These are phyloP conservation scores for Taphrina betulina DNA, from an alignment of 1,139 yeast genomes.

Conservation along the genomic window DNA sequence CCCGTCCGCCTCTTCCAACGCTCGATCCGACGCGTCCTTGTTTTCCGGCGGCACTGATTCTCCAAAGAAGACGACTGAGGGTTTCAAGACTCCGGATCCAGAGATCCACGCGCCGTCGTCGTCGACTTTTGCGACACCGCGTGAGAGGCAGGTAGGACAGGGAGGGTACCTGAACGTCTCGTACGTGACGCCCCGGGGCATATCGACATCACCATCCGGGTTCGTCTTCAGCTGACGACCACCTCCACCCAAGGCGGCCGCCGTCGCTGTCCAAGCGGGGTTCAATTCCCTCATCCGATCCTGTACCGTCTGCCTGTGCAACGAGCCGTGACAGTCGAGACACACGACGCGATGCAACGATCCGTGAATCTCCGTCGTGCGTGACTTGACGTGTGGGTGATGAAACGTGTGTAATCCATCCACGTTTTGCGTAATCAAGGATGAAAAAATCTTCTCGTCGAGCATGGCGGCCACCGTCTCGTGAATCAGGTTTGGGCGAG, in stretches of 20 bases:
- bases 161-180: constrained; percentile 40
- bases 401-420: constrained; percentile 38
- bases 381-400: constrained; percentile 35
- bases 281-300: constrained; percentile 36
- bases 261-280: constrained; percentile 39
- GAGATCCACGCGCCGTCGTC: constrained; percentile 38
- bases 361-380: constrained; percentile 40
- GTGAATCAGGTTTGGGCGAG: constrained; percentile 39
- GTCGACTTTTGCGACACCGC: constrained; percentile 35
- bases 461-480: constrained; percentile 37
- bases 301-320: constrained; percentile 38
- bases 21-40: constrained; percentile 37
- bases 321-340: constrained; percentile 37
- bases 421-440: constrained; percentile 40
- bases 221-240: no score
- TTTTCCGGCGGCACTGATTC: constrained; percentile 38
- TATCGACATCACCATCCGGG: constrained; percentile 41
- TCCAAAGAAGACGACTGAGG: constrained; percentile 41
- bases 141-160: constrained; percentile 37
- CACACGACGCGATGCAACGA: constrained; percentile 39
- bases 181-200: constrained; percentile 38
- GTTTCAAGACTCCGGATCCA: constrained; percentile 39
- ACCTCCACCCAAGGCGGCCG: no score
- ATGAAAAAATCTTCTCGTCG: constrained; percentile 33
- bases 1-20: constrained; percentile 36